Percentiles rank a stretch among this genome's conserved stretches.
Evolutionary conservation across 345 rosid genomes (phyloP).

Genomic region (Populus alba): DNA sequence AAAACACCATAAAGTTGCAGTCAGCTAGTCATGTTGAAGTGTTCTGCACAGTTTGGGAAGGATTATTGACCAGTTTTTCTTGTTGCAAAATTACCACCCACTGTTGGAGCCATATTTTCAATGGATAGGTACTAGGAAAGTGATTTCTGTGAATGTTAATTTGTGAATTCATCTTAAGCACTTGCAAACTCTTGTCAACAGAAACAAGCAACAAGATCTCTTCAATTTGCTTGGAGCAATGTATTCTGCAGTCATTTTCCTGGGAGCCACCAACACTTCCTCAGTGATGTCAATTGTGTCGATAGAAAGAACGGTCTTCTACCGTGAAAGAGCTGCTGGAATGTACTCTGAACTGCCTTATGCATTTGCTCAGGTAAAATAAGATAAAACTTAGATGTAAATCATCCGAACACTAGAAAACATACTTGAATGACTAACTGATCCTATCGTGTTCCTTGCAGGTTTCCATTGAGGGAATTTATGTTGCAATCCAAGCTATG

Average conservation of each 20-base stretch:
- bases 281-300: slow-evolving; percentile 17
- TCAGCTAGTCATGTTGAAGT: not conserved
- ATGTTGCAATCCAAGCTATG: slow-evolving; percentile 26
- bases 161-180: not conserved
- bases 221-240: slow-evolving; percentile 21
- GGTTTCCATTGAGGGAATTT: slow-evolving; percentile 35
- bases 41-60: no score
- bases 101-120: not conserved
- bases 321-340: slow-evolving; percentile 28
- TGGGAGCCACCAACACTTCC: slow-evolving; percentile 16
- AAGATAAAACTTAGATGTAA: not conserved
- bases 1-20: no score
- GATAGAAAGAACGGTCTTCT: slow-evolving; percentile 22
- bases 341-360: slow-evolving; percentile 26
- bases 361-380: slow-evolving; percentile 22
- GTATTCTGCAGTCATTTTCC: slow-evolving; percentile 22
- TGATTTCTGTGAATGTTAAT: not conserved
- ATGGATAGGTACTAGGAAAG: not conserved
- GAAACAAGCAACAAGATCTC: slow-evolving; percentile 16
- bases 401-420: not conserved
- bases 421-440: not conserved
- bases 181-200: not conserved
- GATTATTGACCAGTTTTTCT: no score
- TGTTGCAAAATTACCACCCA: not conserved
- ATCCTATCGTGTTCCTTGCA: slow-evolving; percentile 1